Evolutionary conservation across 1,284 basidiomycete species (phyloP).

Genomic region (Cryptococcus maquisensis): DNA sequence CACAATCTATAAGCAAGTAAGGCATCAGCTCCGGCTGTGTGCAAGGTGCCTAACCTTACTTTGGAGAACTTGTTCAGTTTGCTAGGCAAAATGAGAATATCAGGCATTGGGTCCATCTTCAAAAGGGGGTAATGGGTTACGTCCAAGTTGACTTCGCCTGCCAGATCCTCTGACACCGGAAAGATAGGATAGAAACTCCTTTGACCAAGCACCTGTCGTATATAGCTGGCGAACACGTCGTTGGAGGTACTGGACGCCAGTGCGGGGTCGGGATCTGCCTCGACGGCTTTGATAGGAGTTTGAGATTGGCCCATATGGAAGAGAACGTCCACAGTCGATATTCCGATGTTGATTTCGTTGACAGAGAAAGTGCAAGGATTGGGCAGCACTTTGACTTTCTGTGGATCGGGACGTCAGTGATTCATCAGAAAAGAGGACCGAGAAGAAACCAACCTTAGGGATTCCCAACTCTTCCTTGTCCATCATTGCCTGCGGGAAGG

Average conservation of each 20-base stretch:
- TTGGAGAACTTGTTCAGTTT: slow-evolving; percentile 79
- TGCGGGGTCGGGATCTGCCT: slow-evolving; percentile 56
- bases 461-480: slow-evolving; percentile 49
- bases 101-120: slow-evolving; percentile 57
- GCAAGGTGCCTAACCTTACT: slow-evolving; percentile 51
- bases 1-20: slow-evolving; percentile 35
- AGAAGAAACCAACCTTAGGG: slow-evolving; percentile 42
- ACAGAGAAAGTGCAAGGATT: slow-evolving; percentile 82
- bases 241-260: slow-evolving; percentile 47
- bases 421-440: not conserved
- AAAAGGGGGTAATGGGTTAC: slow-evolving; percentile 61
- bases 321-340: slow-evolving; percentile 76
- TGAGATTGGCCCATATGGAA: slow-evolving; percentile 87
- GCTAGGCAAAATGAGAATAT: slow-evolving; percentile 79
- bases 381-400: slow-evolving; percentile 75
- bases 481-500: slow-evolving; percentile 81
- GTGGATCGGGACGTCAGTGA: not conserved
- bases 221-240: slow-evolving; percentile 73
- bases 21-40: not conserved
- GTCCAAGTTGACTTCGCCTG: slow-evolving; percentile 79
- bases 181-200: slow-evolving; percentile 94
- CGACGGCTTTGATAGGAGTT: slow-evolving; percentile 65
- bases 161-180: slow-evolving; percentile 69
- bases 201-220: slow-evolving; percentile 78
- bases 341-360: slow-evolving; percentile 75